A percentile compares a stretch with the other conserved stretches of the same genome.
Evolutionary conservation across 2,329 filamentous ascomycete species (phyloP).

Genomic region (Macrophomina pseudophaseolina): DNA sequence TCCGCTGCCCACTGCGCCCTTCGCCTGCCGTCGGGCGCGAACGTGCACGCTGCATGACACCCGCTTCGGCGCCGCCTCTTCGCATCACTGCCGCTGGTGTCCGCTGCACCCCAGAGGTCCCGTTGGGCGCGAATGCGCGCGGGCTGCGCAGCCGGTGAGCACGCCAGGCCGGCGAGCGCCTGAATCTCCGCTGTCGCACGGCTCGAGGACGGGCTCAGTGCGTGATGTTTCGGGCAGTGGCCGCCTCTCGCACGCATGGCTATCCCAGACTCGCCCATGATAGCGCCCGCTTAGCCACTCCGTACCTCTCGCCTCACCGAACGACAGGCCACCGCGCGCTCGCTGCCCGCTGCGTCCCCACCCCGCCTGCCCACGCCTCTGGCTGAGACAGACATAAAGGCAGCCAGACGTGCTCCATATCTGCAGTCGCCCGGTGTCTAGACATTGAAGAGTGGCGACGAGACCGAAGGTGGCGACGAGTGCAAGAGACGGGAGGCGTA

Average conservation of each 20-base stretch:
- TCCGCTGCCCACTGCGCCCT: slow-evolving; percentile 19
- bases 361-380: slow-evolving; percentile 1
- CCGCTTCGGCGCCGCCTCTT: not conserved
- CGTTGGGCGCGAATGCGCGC: slow-evolving; percentile 11
- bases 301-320: slow-evolving; percentile 15
- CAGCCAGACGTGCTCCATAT: slow-evolving; percentile 8
- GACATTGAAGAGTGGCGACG: not conserved
- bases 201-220: slow-evolving; percentile 12
- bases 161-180: not conserved
- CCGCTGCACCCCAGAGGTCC: not conserved
- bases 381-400: slow-evolving; percentile 19
- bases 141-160: not conserved
- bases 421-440: slow-evolving; percentile 9
- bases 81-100: not conserved
- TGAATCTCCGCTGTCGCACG: slow-evolving; percentile 14
- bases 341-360: slow-evolving; percentile 3
- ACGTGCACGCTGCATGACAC: slow-evolving; percentile 5
- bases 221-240: slow-evolving; percentile 14
- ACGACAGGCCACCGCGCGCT: slow-evolving; percentile 11
- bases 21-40: slow-evolving; percentile 14
- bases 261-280: slow-evolving; percentile 22
- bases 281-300: slow-evolving; percentile 1
- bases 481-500: not conserved
- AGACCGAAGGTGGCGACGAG: not conserved
- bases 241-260: slow-evolving; percentile 7